phyloP scores from a whole-genome alignment of 768 basidiomycete genomes.

The Dioszegia hungarica region DNA sequence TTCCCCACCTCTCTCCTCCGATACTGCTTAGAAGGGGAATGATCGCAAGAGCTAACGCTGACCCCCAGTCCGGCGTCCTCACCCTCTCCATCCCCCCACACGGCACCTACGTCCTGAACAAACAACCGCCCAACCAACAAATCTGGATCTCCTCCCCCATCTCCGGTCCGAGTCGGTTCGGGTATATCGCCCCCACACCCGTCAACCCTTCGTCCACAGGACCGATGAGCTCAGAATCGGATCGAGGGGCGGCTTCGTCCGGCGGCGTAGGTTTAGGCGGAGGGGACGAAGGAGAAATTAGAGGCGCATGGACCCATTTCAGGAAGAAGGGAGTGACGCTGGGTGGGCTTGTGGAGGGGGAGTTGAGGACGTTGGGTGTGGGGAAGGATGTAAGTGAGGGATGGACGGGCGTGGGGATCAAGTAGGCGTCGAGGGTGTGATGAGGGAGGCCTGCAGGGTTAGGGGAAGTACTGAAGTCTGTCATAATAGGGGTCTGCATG shows the following conservation, averaged over 20 bases:
- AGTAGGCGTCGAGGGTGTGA: not conserved
- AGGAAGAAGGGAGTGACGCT: conserved; percentile 27
- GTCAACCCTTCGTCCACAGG: not conserved
- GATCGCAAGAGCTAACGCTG: not conserved
- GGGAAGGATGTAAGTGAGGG: not conserved
- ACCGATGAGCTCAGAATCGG: not conserved
- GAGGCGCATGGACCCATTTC: conserved; percentile 37
- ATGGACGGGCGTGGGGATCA: conserved; percentile 2
- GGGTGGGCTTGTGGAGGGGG: conserved; percentile 33
- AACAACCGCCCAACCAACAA: conserved; percentile 49
- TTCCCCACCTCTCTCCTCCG: not conserved
- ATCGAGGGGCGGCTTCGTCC: not conserved
- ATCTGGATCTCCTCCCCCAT: conserved; percentile 47
- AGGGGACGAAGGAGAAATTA: not conserved
- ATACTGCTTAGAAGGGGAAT: not conserved
- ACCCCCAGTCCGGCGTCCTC: conserved; percentile 43
- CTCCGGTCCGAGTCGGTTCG: conserved; percentile 45
- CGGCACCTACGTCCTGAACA: conserved; percentile 49
- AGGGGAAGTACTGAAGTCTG: too few relatives aligned
- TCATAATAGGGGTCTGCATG: too few relatives aligned
- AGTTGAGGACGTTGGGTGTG: conserved; percentile 31
- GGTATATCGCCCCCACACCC: conserved; percentile 9
- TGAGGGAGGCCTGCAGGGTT: not conserved
- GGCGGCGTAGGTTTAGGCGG: not conserved
- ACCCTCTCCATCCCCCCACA: conserved; percentile 42